phyloP scores from a whole-genome alignment of 805 yeast genomes.

The Candida ortonii region DNA sequence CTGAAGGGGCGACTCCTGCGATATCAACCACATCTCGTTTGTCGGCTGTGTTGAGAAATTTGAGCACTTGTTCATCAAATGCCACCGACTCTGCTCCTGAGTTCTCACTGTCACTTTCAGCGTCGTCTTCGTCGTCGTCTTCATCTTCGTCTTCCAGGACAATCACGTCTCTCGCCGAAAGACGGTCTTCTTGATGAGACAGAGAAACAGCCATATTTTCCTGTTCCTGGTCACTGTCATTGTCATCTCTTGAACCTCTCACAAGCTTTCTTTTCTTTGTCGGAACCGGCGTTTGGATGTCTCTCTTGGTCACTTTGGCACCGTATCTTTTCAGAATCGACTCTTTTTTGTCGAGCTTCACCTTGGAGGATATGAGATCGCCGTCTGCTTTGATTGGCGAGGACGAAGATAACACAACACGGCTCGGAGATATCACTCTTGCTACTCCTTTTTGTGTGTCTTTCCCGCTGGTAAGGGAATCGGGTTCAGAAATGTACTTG shows the following conservation, averaged over 20 bases:
- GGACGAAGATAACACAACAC: slow-evolving; percentile 18
- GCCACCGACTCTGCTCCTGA: slow-evolving; percentile 30
- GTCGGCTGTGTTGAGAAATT: slow-evolving; percentile 77
- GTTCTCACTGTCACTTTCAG: slow-evolving; percentile 31
- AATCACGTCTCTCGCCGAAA: slow-evolving; percentile 14
- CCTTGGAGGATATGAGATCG: slow-evolving; percentile 30
- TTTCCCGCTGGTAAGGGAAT: slow-evolving; percentile 3
- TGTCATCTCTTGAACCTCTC: slow-evolving; percentile 31
- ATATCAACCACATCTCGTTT: slow-evolving; percentile 76
- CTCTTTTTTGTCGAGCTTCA: slow-evolving; percentile 17
- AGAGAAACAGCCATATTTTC: slow-evolving; percentile 14
- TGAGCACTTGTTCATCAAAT: slow-evolving; percentile 65
- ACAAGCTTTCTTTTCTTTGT: slow-evolving; percentile 30
- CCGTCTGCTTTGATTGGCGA: slow-evolving; percentile 19
- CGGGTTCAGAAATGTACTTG: slow-evolving; percentile 4
- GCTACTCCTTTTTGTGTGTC: slow-evolving; percentile 12
- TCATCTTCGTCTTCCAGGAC: slow-evolving; percentile 15
- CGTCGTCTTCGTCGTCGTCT: slow-evolving; percentile 35
- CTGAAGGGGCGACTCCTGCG: slow-evolving; percentile 62
- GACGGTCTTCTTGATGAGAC: slow-evolving; percentile 18
- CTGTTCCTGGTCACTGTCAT: not conserved
- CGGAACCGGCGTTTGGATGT: slow-evolving; percentile 8
- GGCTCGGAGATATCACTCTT: slow-evolving; percentile 12
- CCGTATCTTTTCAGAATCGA: slow-evolving; percentile 27
- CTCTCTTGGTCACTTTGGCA: slow-evolving; percentile 4